These are phyloP conservation scores for Chamaecyparis obtusa DNA, from an alignment of 75 land plant genomes.

Conservation along the genomic window DNA sequence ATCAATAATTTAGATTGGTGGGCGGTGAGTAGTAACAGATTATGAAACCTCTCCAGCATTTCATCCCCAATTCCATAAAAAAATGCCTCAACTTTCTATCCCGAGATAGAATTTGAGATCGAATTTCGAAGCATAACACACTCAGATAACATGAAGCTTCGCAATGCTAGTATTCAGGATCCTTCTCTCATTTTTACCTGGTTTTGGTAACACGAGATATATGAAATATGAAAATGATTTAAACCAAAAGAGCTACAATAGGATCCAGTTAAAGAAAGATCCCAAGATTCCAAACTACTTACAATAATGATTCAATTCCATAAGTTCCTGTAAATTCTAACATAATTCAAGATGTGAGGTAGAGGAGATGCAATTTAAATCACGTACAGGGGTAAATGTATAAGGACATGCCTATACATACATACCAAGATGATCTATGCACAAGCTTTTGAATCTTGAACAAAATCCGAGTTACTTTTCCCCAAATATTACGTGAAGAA, in stretches of 20 bases:
- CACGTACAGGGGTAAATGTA: too few relatives aligned
- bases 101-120: neutral
- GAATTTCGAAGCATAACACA: constrained; percentile 22
- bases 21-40: too few relatives aligned
- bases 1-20: neutral
- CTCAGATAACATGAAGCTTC: constrained; percentile 21
- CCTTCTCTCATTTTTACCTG: neutral
- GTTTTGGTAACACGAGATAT: constrained; percentile 1
- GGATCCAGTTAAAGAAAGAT: neutral
- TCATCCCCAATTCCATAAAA: constrained; percentile 37
- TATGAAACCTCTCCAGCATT: constrained; percentile 52
- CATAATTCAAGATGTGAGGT: neutral
- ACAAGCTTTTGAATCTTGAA: neutral
- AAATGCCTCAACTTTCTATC: neutral
- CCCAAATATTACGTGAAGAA: too few relatives aligned
- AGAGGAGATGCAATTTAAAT: too few relatives aligned
- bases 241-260: neutral
- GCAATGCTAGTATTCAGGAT: neutral
- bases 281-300: neutral
- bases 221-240: neutral
- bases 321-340: neutral
- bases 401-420: neutral
- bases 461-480: neutral
- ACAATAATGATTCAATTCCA: neutral
- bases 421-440: neutral